phyloP scores from a whole-genome alignment of 352 stramenopile genomes.

The Globisporangium middletonii region DNA sequence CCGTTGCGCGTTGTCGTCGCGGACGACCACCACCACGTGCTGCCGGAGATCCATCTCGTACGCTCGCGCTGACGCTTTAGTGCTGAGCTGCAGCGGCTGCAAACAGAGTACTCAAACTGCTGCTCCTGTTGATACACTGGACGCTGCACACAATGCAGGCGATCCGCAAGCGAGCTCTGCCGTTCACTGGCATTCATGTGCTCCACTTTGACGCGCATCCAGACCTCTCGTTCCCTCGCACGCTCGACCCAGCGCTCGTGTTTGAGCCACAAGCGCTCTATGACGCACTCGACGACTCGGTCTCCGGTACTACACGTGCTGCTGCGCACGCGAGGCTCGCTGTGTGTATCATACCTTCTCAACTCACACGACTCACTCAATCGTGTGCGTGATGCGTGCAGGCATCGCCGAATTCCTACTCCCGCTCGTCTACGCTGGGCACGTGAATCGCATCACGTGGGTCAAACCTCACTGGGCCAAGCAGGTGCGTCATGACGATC shows the following conservation, averaged over 20 bases:
- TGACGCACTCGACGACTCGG: conserved; percentile 55
- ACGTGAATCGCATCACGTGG: conserved; percentile 74
- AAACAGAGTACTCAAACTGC: not conserved
- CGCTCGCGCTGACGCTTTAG: not conserved
- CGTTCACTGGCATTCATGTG: conserved; percentile 59
- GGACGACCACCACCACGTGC: conserved; percentile 78
- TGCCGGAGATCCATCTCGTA: conserved; percentile 65
- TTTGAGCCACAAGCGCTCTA: conserved; percentile 74
- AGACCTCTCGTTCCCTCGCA: conserved; percentile 69
- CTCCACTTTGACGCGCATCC: conserved; percentile 86
- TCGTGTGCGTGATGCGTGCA: not conserved
- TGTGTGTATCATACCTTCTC: not conserved
- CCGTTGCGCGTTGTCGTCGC: conserved; percentile 46
- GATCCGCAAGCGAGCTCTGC: conserved; percentile 60
- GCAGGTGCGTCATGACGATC: conserved; percentile 29
- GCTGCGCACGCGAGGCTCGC: not conserved
- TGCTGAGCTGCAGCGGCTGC: not conserved
- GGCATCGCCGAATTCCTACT: conserved; percentile 86
- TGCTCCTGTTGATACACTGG: not conserved
- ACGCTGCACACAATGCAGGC: conserved; percentile 23
- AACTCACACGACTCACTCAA: not conserved
- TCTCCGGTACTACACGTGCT: conserved; percentile 16
- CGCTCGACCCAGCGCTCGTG: conserved; percentile 33
- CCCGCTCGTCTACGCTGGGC: conserved; percentile 69
- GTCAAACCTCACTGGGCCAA: conserved; percentile 75